phyloP scores from a whole-genome alignment of 2,329 filamentous ascomycete genomes.

The Trematosphaeria pertusa region DNA sequence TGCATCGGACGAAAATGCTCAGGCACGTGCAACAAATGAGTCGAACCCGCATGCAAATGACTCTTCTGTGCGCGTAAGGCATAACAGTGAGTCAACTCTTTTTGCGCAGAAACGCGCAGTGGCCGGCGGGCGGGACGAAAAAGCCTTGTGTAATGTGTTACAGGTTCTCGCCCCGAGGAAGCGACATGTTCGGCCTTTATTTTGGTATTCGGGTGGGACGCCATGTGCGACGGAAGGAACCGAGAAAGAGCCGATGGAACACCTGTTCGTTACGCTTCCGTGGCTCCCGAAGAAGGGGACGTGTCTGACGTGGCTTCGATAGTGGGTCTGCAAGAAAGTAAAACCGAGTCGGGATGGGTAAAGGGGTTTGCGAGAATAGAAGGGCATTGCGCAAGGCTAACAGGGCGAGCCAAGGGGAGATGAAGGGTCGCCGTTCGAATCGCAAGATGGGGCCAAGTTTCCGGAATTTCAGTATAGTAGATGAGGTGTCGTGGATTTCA shows the following conservation, averaged over 20 bases:
- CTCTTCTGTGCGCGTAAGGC: not conserved
- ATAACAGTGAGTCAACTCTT: not conserved
- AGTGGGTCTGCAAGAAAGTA: not conserved
- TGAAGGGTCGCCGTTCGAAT: too few species aligned
- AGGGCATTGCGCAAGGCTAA: slow-evolving; percentile 3
- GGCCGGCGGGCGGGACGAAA: not conserved
- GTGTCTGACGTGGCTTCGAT: not conserved
- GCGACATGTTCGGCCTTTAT: not conserved
- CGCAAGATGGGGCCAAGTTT: too few species aligned
- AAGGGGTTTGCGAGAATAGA: slow-evolving; percentile 4
- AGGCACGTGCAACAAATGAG: too few species aligned
- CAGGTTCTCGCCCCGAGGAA: not conserved
- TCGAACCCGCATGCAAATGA: not conserved
- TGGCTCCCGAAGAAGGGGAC: too few species aligned
- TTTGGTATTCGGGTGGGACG: not conserved
- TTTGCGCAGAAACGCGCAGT: not conserved
- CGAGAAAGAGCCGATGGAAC: slow-evolving; percentile 6
- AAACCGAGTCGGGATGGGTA: not conserved
- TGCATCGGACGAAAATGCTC: too few species aligned
- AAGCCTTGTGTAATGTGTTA: slow-evolving; percentile 1
- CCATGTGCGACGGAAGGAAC: not conserved
- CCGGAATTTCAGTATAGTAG: too few species aligned
- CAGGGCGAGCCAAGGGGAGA: too few species aligned
- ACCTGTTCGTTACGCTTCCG: slow-evolving; percentile 11
- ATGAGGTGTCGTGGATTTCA: not conserved